Percentiles rank a stretch among this genome's conserved stretches.
Evolutionary conservation across 495 filamentous ascomycete genomes (phyloP).

Genomic region (Xylaria scruposa): DNA sequence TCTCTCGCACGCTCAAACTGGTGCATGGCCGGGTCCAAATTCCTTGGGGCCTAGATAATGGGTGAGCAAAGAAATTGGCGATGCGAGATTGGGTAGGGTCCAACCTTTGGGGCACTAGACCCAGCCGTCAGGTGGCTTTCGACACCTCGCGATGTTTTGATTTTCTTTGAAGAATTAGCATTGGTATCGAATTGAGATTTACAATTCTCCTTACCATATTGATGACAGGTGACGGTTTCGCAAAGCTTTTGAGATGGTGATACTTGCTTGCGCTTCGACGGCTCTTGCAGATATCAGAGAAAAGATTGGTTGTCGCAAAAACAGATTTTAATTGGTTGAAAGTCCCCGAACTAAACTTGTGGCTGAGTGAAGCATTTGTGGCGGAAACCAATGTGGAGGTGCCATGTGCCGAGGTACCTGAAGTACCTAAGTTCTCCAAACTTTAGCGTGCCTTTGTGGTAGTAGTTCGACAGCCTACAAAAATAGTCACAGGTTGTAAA

Average conservation of each 20-base stretch:
- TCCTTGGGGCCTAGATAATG: conserved; percentile 63
- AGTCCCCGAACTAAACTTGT: not conserved
- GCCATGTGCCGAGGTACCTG: too few relatives aligned
- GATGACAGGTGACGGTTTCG: not conserved
- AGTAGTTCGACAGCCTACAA: too few relatives aligned
- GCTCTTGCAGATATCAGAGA: conserved; percentile 14
- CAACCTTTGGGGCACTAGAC: conserved; percentile 59
- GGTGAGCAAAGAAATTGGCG: conserved; percentile 25
- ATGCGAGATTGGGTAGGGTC: not conserved
- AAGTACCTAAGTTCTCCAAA: too few relatives aligned
- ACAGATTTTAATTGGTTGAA: conserved; percentile 21
- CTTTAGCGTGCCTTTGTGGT: too few relatives aligned
- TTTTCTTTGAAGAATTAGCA: conserved; percentile 62
- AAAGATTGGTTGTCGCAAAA: conserved; percentile 2
- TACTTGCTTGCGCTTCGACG: not conserved
- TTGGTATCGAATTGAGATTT: not conserved
- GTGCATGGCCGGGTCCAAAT: conserved; percentile 90
- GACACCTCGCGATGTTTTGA: conserved; percentile 83
- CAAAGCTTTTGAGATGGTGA: conserved; percentile 7
- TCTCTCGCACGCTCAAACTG: conserved; percentile 95
- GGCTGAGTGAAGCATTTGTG: conserved; percentile 15
- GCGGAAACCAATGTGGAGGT: not conserved
- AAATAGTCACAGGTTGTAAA: not conserved
- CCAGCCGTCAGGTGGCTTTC: conserved; percentile 81
- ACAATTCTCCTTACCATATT: conserved; percentile 20